phyloP scores from a whole-genome alignment of 352 stramenopile species.

The Thalassiosira exigua region DNA sequence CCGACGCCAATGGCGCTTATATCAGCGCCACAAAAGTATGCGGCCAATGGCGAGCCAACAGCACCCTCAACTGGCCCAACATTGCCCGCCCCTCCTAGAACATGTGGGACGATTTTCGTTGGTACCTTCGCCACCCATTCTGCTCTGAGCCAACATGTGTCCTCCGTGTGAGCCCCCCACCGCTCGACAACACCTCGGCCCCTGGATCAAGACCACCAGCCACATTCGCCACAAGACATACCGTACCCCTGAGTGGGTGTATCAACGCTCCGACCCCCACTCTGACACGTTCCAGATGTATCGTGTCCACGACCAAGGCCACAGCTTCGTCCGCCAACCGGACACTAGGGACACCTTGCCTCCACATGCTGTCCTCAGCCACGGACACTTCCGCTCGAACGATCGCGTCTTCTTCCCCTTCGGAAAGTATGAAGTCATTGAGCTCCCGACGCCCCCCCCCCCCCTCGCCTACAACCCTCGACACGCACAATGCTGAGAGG shows the following conservation, averaged over 20 bases:
- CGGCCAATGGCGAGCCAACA: slow-evolving; percentile 1
- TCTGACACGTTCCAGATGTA: too few relatives aligned
- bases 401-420: neutral
- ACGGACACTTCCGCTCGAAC: neutral
- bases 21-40: neutral
- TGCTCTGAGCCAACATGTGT: neutral
- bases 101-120: neutral
- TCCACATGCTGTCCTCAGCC: neutral
- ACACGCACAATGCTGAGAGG: neutral
- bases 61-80: slow-evolving; percentile 7
- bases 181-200: neutral
- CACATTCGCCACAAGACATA: neutral
- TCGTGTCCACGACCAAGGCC: neutral
- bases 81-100: neutral
- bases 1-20: neutral
- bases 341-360: neutral
- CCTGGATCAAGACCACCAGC: neutral
- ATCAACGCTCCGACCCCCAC: too few relatives aligned
- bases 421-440: too few relatives aligned
- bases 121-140: neutral
- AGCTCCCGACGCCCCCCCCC: neutral
- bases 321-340: neutral
- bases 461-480: too few relatives aligned
- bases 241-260: neutral
- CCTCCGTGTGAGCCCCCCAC: neutral